Percentiles rank a stretch among this genome's conserved stretches.
These are phyloP conservation scores for Kernera saxatilis DNA, from an alignment of 345 rosid genomes.

Conservation along the genomic window DNA sequence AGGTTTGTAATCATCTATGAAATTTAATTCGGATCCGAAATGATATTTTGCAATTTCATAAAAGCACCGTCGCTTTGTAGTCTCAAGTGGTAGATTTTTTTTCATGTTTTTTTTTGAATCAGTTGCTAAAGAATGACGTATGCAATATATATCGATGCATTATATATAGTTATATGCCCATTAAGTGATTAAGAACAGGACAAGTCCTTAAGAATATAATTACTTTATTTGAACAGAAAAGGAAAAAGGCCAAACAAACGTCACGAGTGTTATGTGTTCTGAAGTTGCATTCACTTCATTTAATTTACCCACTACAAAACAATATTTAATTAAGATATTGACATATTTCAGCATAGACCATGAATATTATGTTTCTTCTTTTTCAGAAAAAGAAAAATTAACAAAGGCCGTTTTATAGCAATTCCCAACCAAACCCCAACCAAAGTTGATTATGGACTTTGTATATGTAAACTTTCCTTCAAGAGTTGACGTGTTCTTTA, in stretches of 20 bases:
- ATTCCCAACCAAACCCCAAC: conserved; percentile 28
- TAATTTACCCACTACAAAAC: conserved; percentile 26
- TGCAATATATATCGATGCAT: too few species aligned
- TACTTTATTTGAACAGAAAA: conserved; percentile 3
- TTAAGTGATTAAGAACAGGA: neutral
- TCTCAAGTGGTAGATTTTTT: too few species aligned
- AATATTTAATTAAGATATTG: conserved; percentile 9
- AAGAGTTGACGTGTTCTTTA: conserved; percentile 22
- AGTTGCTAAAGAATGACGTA: too few species aligned
- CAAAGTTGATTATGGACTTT: neutral
- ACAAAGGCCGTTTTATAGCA: neutral
- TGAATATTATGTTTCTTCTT: neutral
- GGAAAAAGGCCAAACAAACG: conserved; percentile 23
- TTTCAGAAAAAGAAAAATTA: neutral
- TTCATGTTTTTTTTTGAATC: too few species aligned
- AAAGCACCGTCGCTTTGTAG: neutral
- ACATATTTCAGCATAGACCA: conserved; percentile 11
- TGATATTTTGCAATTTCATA: neutral
- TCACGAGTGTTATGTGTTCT: conserved; percentile 25
- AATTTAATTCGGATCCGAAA: neutral
- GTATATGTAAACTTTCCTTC: conserved; percentile 3
- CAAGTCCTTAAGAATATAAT: neutral
- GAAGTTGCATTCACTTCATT: conserved; percentile 16
- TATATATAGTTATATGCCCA: too few species aligned
- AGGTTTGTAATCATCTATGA: neutral